Evolutionary conservation across 768 basidiomycete species (phyloP), one percentile per base, ranked within the genome.

Genomic region (Suillus variegatus): DNA sequence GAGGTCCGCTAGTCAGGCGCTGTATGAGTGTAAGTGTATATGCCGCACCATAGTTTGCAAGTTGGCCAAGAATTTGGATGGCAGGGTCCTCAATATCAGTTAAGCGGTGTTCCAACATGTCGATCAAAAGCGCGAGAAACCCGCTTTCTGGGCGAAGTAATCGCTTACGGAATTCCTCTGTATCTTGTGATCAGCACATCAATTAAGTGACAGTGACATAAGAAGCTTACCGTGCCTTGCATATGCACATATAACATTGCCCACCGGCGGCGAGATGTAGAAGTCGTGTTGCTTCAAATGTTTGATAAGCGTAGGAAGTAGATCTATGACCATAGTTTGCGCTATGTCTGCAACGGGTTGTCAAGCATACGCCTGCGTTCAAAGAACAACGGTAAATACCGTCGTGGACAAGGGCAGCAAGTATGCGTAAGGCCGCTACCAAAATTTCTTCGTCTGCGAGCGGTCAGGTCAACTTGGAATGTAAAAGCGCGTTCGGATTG

Each of bases 61-160:
- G 62, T 25, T 62, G 32, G 35, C 38, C 20, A 38, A 64, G 64
- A 18, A 62, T 61, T 25, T 63, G 44, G 10, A 62, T 63, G 13
- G 60, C 64, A 22, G 60, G 58, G n/a, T 64, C 60, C 57, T 64
- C 60, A 4, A 64, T 63, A 36, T 63, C 60, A 32, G 64, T 47
- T 3, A 62, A 46, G 36, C 64, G 64, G 51, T 64, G 32, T 28
- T 63, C 46, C 61, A 62, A 43, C 64, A 64, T 64, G 20, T 64
- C 20, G 61, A 64, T 6, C 20, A 64, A 13, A 44, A 63, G 58
- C 18, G 10, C 28, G 6, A 49, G 20, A 22, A 49, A 64, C 20
- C 16, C 32, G 51, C 9, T 51, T 47, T 47, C 43, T 38, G 22
- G 16, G 2, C 28, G 22, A 9, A 35, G 22, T 13, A 64, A 49